These are phyloP conservation scores for Astrothelium subdiscretum DNA, from an alignment of 495 filamentous ascomycete genomes.

Conservation along the genomic window DNA sequence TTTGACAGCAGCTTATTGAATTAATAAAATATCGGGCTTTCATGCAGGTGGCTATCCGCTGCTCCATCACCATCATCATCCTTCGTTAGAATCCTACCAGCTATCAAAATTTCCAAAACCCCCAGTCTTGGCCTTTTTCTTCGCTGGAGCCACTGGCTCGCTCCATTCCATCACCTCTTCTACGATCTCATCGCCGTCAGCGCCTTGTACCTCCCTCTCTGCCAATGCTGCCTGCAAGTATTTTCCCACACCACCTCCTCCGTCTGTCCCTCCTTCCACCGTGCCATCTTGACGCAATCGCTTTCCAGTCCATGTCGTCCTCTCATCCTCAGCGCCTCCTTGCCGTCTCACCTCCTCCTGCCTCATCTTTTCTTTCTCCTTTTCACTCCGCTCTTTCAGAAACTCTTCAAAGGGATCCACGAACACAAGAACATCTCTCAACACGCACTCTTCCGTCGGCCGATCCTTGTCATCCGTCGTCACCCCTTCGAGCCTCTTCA, in stretches of 20 bases:
- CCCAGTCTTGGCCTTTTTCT: conserved; percentile 70
- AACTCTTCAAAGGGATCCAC: conserved; percentile 96
- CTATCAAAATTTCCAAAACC: conserved; percentile 91
- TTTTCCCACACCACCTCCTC: conserved; percentile 57
- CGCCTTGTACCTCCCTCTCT: background rate
- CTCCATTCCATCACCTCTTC: conserved; percentile 47
- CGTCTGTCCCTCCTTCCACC: conserved; percentile 34
- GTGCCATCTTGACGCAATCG: conserved; percentile 34
- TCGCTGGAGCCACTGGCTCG: conserved; percentile 53
- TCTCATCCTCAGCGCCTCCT: conserved; percentile 62
- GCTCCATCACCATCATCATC: background rate
- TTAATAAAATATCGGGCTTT: no score
- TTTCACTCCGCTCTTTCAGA: conserved; percentile 47
- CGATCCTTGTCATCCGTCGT: conserved; percentile 55
- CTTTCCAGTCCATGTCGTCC: conserved; percentile 87
- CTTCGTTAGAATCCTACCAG: conserved; percentile 40
- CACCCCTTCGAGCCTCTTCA: conserved; percentile 61
- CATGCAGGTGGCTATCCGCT: no score
- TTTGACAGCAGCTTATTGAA: no score
- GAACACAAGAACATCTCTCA: conserved; percentile 75
- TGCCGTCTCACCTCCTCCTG: conserved; percentile 31
- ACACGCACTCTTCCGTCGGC: conserved; percentile 62
- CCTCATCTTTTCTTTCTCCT: conserved; percentile 26
- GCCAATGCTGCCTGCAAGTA: conserved; percentile 50
- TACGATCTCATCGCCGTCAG: conserved; percentile 28